Conservation (phyloP, 164 flowering plant genomes). For the Paratinospora sagittata region DNA sequence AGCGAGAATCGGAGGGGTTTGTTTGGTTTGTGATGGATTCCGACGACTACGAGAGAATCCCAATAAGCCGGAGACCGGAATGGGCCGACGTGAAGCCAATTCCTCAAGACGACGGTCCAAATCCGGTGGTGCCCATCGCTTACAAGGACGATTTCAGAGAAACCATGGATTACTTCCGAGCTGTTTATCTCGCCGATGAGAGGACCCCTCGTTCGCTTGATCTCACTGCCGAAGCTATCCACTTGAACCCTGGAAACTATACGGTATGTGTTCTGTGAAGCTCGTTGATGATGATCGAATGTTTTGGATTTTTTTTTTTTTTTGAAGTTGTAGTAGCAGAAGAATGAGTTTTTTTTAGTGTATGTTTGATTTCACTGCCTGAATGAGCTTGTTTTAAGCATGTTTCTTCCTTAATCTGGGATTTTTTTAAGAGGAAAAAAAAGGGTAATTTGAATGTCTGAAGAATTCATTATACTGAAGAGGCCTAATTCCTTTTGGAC, state of each 20-base stretch:
- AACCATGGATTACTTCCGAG: conserved; percentile 89
- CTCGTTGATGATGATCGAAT: too few relatives aligned
- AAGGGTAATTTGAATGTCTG: too few relatives aligned
- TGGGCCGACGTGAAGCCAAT: conserved; percentile 78
- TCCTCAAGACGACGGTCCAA: conserved; percentile 86
- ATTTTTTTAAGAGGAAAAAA: too few relatives aligned
- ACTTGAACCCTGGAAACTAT: conserved; percentile 73
- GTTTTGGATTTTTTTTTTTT: too few relatives aligned
- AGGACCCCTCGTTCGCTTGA: conserved; percentile 59
- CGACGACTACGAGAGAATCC: conserved; percentile 35
- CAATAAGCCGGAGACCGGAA: conserved; percentile 50
- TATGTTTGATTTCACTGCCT: not conserved
- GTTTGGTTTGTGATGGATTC: conserved; percentile 29
- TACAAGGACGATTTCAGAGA: conserved; percentile 72
- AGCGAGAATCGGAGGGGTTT: too few relatives aligned
- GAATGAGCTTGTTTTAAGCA: not conserved
- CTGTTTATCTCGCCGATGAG: conserved; percentile 65
- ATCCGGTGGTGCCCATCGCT: conserved; percentile 82
- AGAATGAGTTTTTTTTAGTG: not conserved
- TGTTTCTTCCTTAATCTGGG: too few relatives aligned
- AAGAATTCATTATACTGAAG: too few relatives aligned
- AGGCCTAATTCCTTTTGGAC: too few relatives aligned
- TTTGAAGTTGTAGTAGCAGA: too few relatives aligned
- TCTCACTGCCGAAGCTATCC: conserved; percentile 65
- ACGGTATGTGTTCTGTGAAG: conserved; percentile 65